Evolutionary conservation across 768 basidiomycete species (phyloP), one percentile per base, ranked within the genome.

Genomic region (Tephrocybe sp.): DNA sequence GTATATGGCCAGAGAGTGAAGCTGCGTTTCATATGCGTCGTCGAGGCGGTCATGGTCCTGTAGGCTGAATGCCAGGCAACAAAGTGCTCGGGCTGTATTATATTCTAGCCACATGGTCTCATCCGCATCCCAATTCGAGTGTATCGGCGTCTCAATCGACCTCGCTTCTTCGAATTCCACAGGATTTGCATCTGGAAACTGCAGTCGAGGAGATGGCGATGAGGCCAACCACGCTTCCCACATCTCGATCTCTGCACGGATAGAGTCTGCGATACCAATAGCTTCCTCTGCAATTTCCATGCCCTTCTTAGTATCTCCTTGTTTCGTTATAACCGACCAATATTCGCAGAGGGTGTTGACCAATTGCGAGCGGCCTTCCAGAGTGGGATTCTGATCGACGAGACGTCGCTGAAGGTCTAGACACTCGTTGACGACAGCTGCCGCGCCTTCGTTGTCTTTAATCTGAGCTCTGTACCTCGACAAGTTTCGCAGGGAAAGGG

Each of bases 71-170:
- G 55, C 47, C 9, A 56, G 41, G 23, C 46, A 43, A 17, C 32
- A 41, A 3, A 51, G 38, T 4, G 55, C 51, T 15, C 55, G 55
- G 43, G 46, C 55, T 1, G 47, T 56, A 26, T 53, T 56, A 30
- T 26, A 53, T 23, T 56, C 41, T 17, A 56, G 39, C 51, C 55
- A 53, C 18, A 48, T n/a, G 4, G 45, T 41, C 15, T 45, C 47
- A 9, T 53, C 46, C 10, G 48, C 42, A n/a, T 56, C 55, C 25
- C 45, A 32, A 25, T 36, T 34, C 10, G 23, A 28, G 26, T 20
- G 36, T 6, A 17, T 23, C 38, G 38, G 36, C 11, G 14, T 28
- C 32, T 10, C 47, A 45, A 10, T 47, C 51, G 5, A 42, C 21
- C 36, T 44, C 24, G 9, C 48, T 40, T 39, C 37, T 21, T 2